Evolutionary conservation across 768 basidiomycete species (phyloP).

Genomic region (Lentinula aciculospora): DNA sequence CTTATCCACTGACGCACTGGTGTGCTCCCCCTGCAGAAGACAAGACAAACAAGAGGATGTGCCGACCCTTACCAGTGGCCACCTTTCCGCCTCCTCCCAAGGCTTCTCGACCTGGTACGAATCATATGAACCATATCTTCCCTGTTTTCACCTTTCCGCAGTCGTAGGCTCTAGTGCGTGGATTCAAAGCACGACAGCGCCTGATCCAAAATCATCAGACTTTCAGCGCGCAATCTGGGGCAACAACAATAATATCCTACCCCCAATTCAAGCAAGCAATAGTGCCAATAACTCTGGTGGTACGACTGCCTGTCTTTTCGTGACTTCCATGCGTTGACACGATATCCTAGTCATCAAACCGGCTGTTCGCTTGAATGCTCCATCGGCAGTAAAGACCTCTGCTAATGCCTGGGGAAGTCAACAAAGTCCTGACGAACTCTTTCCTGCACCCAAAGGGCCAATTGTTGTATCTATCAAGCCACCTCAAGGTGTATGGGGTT

Average conservation of each 20-base stretch:
- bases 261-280: background rate
- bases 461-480: background rate
- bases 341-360: background rate
- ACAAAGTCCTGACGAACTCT: background rate
- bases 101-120: background rate
- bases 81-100: background rate
- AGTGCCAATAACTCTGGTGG: background rate
- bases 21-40: constrained; percentile 1
- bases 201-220: background rate
- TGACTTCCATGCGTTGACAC: background rate
- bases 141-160: background rate
- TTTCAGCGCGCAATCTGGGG: background rate
- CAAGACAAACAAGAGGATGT: constrained; percentile 3
- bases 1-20: background rate
- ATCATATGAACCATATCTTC: background rate
- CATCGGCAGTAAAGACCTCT: background rate
- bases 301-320: background rate
- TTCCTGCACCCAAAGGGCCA: background rate
- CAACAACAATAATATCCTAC: background rate
- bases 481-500: constrained; percentile 2
- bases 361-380: background rate
- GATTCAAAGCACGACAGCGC: background rate
- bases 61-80: background rate
- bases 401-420: background rate
- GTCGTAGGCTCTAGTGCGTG: constrained; percentile 3